Evolutionary conservation across 2,329 filamentous ascomycete species (phyloP).

Genomic region (Alternaria atra): DNA sequence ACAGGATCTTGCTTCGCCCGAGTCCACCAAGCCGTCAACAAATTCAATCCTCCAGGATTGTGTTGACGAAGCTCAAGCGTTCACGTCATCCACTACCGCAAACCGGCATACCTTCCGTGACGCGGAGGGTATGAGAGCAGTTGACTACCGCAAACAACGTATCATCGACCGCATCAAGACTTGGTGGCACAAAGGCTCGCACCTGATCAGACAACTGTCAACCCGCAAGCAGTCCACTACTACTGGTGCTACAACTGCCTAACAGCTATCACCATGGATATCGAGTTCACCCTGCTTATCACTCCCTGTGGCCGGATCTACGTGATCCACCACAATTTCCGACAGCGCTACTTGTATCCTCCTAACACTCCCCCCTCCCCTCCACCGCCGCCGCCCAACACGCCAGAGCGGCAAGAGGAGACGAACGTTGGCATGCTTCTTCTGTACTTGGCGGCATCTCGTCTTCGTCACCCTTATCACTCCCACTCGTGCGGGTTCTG

Average conservation of each 20-base stretch:
- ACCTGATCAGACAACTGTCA: conserved; percentile 26
- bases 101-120: conserved; percentile 37
- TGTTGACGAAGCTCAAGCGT: conserved; percentile 28
- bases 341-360: not conserved
- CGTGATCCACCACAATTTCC: not conserved
- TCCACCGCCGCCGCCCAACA: not conserved
- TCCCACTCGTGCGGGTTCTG: not conserved
- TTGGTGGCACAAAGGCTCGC: conserved; percentile 35
- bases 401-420: not conserved
- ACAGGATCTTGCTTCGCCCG: conserved; percentile 23
- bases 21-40: conserved; percentile 19
- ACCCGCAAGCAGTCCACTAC: conserved; percentile 10
- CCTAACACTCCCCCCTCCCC: not conserved
- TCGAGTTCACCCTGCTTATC: not conserved
- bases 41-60: conserved; percentile 29
- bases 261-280: not conserved
- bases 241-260: not conserved
- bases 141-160: conserved; percentile 30
- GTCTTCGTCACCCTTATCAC: not conserved
- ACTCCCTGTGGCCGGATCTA: not conserved
- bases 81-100: conserved; percentile 23
- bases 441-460: not conserved
- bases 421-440: not conserved
- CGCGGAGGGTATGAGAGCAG: conserved; percentile 36
- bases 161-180: conserved; percentile 31